These are phyloP conservation scores for Solanum chacoense DNA, from an alignment of 305 asterid genomes.

Conservation along the genomic window DNA sequence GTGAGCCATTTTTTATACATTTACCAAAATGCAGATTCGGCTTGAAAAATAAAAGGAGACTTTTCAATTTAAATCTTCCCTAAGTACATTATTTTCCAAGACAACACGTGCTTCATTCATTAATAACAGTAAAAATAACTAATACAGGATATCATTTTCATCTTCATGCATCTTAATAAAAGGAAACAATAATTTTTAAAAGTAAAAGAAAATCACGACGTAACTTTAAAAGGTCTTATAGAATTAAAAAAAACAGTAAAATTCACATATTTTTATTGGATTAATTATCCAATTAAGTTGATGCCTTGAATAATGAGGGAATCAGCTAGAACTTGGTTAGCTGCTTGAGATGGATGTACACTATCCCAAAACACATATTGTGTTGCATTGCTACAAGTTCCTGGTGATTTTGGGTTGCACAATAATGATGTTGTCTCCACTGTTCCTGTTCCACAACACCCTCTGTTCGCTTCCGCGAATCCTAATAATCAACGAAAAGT, in stretches of 20 bases:
- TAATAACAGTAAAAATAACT: not conserved
- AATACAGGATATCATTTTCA: not conserved
- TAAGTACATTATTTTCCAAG: not conserved
- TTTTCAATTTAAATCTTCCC: not conserved
- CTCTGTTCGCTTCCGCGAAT: conserved; percentile 53
- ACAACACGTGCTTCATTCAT: not conserved
- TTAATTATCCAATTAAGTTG: conserved; percentile 41
- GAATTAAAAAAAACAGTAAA: not conserved
- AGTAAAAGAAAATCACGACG: not conserved
- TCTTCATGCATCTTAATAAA: not conserved
- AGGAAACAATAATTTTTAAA: not conserved
- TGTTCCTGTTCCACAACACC: conserved; percentile 80
- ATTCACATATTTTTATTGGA: not conserved
- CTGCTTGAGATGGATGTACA: conserved; percentile 93
- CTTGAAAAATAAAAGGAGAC: not conserved
- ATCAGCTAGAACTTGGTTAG: conserved; percentile 70
- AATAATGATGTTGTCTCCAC: conserved; percentile 52
- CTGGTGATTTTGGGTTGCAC: conserved; percentile 61
- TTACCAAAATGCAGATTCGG: not conserved
- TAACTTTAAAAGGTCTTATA: not conserved
- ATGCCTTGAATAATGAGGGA: conserved; percentile 62
- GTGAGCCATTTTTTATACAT: not conserved
- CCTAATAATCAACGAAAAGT: conserved; percentile 23
- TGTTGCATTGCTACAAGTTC: conserved; percentile 67
- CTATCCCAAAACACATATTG: conserved; percentile 93